Percentiles rank a stretch among this genome's conserved stretches.
These are phyloP conservation scores for Crithidia brevicula DNA, from an alignment of 208 protist species.

Conservation along the genomic window DNA sequence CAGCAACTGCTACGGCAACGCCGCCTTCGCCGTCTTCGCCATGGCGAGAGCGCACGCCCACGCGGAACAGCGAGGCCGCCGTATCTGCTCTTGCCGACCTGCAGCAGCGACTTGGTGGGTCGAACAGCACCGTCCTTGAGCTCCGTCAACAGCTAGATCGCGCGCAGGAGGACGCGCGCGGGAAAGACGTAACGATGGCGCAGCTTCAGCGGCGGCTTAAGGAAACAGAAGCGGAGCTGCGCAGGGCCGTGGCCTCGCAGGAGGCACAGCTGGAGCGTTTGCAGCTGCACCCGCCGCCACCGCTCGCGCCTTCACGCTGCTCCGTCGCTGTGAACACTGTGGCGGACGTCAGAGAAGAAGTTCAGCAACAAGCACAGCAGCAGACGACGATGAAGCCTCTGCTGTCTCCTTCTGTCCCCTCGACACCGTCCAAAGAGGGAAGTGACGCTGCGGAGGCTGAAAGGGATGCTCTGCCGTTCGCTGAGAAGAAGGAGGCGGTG, in stretches of 20 bases:
- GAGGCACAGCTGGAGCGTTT: constrained; percentile 11
- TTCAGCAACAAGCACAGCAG: not conserved
- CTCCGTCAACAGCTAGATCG: constrained; percentile 22
- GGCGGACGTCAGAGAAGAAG: not conserved
- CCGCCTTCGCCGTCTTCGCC: constrained; percentile 1
- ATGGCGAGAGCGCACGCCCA: constrained; percentile 18
- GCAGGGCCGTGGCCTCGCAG: constrained; percentile 6
- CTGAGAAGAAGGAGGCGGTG: no score
- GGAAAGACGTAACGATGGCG: constrained; percentile 2
- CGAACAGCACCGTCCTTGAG: constrained; percentile 20
- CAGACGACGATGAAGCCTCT: not conserved
- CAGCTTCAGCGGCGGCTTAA: constrained; percentile 19
- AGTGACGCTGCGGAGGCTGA: not conserved
- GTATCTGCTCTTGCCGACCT: constrained; percentile 64
- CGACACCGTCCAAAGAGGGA: constrained; percentile 3
- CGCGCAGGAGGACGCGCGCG: constrained; percentile 14
- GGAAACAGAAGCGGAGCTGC: constrained; percentile 2
- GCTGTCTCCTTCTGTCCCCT: constrained; percentile 5
- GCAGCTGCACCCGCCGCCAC: constrained; percentile 17
- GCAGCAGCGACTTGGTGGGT: constrained; percentile 46
- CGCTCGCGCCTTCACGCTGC: constrained; percentile 1
- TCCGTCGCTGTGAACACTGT: constrained; percentile 1
- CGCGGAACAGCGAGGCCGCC: constrained; percentile 41
- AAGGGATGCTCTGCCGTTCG: no score
- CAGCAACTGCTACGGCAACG: no score